A percentile compares a stretch with the other conserved stretches of the same genome.
Evolutionary conservation across 192 early-diverging fungal genomes (phyloP).

Genomic region (Podila epigama): DNA sequence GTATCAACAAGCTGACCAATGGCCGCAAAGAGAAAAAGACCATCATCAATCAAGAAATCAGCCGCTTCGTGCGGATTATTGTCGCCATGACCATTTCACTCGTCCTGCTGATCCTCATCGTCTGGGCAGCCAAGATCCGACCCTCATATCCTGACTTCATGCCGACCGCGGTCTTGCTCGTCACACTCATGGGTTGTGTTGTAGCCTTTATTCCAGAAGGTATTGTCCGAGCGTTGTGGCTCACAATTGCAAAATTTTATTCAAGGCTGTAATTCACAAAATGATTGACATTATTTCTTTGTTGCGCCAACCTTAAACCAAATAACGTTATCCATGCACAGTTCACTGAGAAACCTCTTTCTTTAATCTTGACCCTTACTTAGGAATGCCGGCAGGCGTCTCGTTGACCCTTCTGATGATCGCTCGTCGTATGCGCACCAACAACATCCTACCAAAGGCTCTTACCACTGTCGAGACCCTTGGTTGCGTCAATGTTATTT

Average conservation of each 20-base stretch:
- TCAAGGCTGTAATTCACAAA: too few relatives aligned
- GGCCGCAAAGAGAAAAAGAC: constrained; percentile 52
- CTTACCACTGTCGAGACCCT: constrained; percentile 90
- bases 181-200: constrained; percentile 67
- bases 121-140: constrained; percentile 66
- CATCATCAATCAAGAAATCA: constrained; percentile 68
- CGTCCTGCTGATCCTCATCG: constrained; percentile 55
- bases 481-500: constrained; percentile 70
- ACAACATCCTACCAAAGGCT: constrained; percentile 79
- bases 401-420: constrained; percentile 79
- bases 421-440: constrained; percentile 75
- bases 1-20: constrained; percentile 69
- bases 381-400: constrained; percentile 78
- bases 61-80: constrained; percentile 75
- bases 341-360: too few relatives aligned
- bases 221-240: too few relatives aligned
- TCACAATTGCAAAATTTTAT: too few relatives aligned
- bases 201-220: constrained; percentile 82
- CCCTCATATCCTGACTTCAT: constrained; percentile 63
- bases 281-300: background rate
- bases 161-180: constrained; percentile 44
- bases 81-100: constrained; percentile 57
- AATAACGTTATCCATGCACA: background rate
- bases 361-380: background rate
- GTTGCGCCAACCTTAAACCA: background rate